A percentile compares a stretch with the other conserved stretches of the same genome.
Evolutionary conservation across 371 early-diverging fungal species (phyloP).

Genomic region (Actinomortierella ambigua): DNA sequence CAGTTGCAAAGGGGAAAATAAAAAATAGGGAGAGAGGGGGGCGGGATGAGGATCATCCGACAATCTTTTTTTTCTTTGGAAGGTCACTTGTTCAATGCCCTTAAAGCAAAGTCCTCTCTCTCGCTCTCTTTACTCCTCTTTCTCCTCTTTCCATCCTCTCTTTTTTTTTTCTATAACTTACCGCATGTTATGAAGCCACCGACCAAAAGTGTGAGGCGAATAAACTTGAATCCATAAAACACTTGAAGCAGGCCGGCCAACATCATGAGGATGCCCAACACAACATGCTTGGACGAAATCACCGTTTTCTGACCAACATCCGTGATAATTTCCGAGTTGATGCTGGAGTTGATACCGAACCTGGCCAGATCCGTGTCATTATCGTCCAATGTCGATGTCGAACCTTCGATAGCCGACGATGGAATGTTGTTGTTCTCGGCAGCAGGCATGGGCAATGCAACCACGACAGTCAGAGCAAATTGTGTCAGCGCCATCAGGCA

Average conservation of each 20-base stretch:
- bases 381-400: too few relatives aligned
- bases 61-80: too few relatives aligned
- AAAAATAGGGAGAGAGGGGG: too few relatives aligned
- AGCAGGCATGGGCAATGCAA: too few relatives aligned
- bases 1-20: too few relatives aligned
- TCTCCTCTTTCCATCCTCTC: not conserved
- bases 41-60: too few relatives aligned
- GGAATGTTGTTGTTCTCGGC: too few relatives aligned
- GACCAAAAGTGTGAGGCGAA: conserved; percentile 39
- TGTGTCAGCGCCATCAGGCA: too few relatives aligned
- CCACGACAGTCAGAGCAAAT: too few relatives aligned
- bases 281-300: conserved; percentile 16
- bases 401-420: too few relatives aligned
- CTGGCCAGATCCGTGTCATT: too few relatives aligned
- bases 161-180: conserved; percentile 12
- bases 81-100: not conserved
- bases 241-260: conserved; percentile 30
- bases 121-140: not conserved
- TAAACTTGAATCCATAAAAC: conserved; percentile 46
- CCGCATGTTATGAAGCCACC: conserved; percentile 45
- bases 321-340: not conserved
- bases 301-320: conserved; percentile 32
- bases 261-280: conserved; percentile 31
- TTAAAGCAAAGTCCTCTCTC: not conserved
- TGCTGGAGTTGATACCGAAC: too few relatives aligned